Evolutionary conservation across 2,329 filamentous ascomycete genomes (phyloP), one percentile per base, ranked within the genome.

Genomic region (Fusarium chuoi): DNA sequence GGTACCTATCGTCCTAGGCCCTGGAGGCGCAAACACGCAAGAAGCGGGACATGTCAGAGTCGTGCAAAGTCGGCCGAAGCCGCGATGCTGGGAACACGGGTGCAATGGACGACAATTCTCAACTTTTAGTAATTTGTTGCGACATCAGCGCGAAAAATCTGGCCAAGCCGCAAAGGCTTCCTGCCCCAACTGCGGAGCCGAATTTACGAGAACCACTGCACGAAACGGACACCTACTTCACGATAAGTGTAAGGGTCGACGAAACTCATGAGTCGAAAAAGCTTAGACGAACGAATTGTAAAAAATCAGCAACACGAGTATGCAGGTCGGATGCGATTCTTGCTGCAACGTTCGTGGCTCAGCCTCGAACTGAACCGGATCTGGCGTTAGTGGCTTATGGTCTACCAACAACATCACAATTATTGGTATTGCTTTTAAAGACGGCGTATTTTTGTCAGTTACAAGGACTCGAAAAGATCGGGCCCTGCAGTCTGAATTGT

Each of bases 21-120:
- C 82, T 28, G 81, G 82, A 45, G 79, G 79, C 67, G 64, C 78
- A 45, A 71, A 76, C 75, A 76, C 75, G 73, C 81, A 84, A 71
- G 83, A 85, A 71, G 81, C 82, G 42, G 80, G 85, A 48, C 85
- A 90, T 74, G 90, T 94, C 44, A 88, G 93, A 67, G 90, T 95
- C 22, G 87, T 95, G 24, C 92, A 93, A 81, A 91, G 90, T 76
- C 89, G 93, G 74, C 94, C 94, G n/a, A 97, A 97, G 84, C 95
- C 95, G 51, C 94, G 97, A 81, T 98, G 96, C 83, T 98, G 94
- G 94, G 96, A 98, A 70, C 96, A 98, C 79, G 96, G 95, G 17
- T 98, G 96, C 86, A 98, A 98, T 78, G 96, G 96, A 26, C 91
- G 95, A 36, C 94, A 97, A 79, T 98, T 98, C 80, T 97, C 94